These are phyloP conservation scores for Trichothecium sympodiale DNA, from an alignment of 2,329 filamentous ascomycete genomes.

Conservation along the genomic window DNA sequence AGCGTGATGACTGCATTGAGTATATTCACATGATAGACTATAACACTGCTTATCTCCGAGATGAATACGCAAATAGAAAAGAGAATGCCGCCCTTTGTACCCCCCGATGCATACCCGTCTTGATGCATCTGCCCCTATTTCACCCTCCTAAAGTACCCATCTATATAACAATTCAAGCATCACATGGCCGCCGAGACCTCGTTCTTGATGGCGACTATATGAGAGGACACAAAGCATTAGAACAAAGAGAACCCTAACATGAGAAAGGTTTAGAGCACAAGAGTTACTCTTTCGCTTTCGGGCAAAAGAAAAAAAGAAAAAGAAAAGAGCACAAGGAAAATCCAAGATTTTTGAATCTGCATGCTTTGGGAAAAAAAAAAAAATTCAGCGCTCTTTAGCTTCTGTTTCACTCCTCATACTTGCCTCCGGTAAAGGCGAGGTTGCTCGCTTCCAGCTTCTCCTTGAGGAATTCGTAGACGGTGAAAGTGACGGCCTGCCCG, in stretches of 20 bases:
- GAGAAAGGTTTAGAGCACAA: too few species aligned
- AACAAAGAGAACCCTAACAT: too few species aligned
- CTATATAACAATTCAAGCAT: too few species aligned
- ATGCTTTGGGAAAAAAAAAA: slow-evolving; percentile 4
- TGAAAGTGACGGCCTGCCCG: slow-evolving; percentile 72
- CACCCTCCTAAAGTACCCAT: too few species aligned
- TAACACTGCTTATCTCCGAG: slow-evolving; percentile 17
- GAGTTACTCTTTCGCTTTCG: too few species aligned
- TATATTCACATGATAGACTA: slow-evolving; percentile 14
- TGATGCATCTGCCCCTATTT: too few species aligned
- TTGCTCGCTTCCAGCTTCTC: slow-evolving; percentile 59
- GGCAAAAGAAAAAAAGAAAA: slow-evolving; percentile 1
- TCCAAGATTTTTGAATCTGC: too few species aligned
- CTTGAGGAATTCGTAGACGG: slow-evolving; percentile 70
- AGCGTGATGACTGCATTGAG: slow-evolving; percentile 6
- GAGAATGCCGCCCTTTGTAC: slow-evolving; percentile 8
- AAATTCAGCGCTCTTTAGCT: slow-evolving; percentile 1
- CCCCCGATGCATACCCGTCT: slow-evolving; percentile 10
- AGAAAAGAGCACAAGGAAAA: background rate
- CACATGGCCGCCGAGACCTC: too few species aligned
- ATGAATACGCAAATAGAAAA: slow-evolving; percentile 16
- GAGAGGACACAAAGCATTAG: too few species aligned
- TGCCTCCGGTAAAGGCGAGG: slow-evolving; percentile 45
- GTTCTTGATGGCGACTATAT: too few species aligned
- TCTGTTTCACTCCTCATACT: slow-evolving; percentile 51